Conservation (phyloP, 2,329 filamentous ascomycete genomes). For the Aspergillus floridensis region DNA sequence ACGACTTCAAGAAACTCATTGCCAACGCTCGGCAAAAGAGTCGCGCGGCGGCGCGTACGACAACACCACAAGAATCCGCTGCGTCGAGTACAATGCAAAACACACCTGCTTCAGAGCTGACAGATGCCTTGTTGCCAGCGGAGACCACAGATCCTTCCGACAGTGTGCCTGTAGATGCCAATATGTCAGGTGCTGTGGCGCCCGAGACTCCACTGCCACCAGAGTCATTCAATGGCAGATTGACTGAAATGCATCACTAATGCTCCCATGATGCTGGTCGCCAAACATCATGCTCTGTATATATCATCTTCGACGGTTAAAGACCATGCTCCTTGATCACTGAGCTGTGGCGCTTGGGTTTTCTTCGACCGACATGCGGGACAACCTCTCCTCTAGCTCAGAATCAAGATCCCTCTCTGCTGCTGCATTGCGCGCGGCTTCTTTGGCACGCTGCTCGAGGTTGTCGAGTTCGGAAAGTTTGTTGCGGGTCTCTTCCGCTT, state of each 20-base stretch:
- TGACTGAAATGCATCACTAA: conserved; percentile 2
- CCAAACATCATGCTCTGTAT: neutral
- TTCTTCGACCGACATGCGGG: conserved; percentile 43
- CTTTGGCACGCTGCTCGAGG: conserved; percentile 42
- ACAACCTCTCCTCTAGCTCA: conserved; percentile 39
- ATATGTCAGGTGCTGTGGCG: conserved; percentile 4
- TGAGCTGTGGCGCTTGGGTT: conserved; percentile 23
- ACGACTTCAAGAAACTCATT: conserved; percentile 76
- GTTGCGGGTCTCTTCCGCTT: conserved; percentile 49
- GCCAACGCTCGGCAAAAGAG: conserved; percentile 65
- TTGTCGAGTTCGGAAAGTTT: conserved; percentile 51
- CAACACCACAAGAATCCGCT: conserved; percentile 22
- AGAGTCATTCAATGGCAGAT: conserved; percentile 11
- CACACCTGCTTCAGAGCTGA: neutral
- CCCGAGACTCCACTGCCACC: conserved; percentile 5
- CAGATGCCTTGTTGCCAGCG: neutral
- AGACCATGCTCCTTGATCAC: conserved; percentile 6
- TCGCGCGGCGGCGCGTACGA: conserved; percentile 29
- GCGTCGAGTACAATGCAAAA: conserved; percentile 5
- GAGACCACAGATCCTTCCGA: conserved; percentile 3
- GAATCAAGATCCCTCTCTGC: conserved; percentile 29
- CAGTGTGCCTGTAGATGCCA: conserved; percentile 3
- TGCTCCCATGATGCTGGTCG: neutral
- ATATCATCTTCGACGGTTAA: neutral
- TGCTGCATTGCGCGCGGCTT: conserved; percentile 35